phyloP scores from a whole-genome alignment of 257 asterid genomes.

The Thymus quinquecostatus region DNA sequence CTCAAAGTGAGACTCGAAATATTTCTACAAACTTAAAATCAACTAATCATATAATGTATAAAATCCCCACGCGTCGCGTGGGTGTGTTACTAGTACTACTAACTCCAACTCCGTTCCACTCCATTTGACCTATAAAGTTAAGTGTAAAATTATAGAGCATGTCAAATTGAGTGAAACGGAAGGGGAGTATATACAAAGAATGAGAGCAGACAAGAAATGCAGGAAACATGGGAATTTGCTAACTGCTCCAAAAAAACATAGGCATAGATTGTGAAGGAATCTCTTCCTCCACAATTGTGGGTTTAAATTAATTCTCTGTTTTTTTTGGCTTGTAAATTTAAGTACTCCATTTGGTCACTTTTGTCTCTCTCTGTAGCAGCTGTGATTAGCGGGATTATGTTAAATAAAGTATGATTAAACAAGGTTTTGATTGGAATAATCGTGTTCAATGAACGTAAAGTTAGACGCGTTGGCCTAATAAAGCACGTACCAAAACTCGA shows the following conservation, averaged over 20 bases:
- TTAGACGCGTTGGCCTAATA: neutral
- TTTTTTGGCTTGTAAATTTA: constrained; percentile 2
- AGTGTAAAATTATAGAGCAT: too few species aligned
- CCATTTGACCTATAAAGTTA: too few species aligned
- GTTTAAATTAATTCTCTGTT: neutral
- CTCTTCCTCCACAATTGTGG: constrained; percentile 27
- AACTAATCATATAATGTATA: too few species aligned
- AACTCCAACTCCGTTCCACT: too few species aligned
- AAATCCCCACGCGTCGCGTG: too few species aligned
- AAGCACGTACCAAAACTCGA: neutral
- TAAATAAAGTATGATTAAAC: constrained; percentile 5
- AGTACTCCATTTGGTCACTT: constrained; percentile 26
- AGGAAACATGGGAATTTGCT: constrained; percentile 33
- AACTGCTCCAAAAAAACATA: neutral
- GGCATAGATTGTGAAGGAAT: constrained; percentile 28
- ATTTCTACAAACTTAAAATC: too few species aligned
- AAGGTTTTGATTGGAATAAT: constrained; percentile 2
- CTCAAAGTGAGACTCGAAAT: too few species aligned
- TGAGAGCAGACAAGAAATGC: constrained; percentile 5
- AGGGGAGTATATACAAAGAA: neutral
- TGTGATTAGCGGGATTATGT: neutral
- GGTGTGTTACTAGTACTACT: too few species aligned
- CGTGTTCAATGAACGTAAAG: neutral
- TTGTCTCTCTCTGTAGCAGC: constrained; percentile 27
- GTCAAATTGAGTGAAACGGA: too few species aligned